Conservation (phyloP, 2,329 filamentous ascomycete genomes). For the Claviceps quebecensis region DNA sequence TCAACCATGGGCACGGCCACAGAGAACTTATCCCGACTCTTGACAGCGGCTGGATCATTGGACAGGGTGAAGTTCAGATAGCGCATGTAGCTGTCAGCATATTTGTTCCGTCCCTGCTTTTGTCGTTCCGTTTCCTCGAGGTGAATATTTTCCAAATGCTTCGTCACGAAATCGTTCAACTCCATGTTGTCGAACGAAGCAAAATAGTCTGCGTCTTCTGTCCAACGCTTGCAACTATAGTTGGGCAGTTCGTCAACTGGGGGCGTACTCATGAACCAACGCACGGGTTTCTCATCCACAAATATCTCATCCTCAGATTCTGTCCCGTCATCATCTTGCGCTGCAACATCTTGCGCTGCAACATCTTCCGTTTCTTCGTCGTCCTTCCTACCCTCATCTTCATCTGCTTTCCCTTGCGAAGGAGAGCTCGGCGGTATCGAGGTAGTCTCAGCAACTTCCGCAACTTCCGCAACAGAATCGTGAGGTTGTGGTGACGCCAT, state of each 20-base stretch:
- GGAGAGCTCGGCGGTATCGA: conserved; percentile 30
- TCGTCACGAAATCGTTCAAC: conserved; percentile 32
- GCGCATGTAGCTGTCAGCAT: conserved; percentile 32
- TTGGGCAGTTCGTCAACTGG: conserved; percentile 39
- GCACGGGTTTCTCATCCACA: conserved; percentile 32
- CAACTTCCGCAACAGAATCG: neutral
- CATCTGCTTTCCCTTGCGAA: conserved; percentile 19
- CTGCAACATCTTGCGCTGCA: neutral
- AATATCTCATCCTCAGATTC: conserved; percentile 41
- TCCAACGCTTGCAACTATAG: conserved; percentile 32
- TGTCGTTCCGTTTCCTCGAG: conserved; percentile 24
- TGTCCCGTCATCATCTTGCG: conserved; percentile 33
- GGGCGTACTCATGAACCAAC: conserved; percentile 39
- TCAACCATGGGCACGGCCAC: conserved; percentile 23
- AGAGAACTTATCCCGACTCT: conserved; percentile 40
- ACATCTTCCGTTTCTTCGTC: neutral
- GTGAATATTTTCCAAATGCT: conserved; percentile 29
- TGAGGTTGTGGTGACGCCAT: neutral
- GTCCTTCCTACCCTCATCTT: neutral
- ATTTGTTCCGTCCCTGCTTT: conserved; percentile 24
- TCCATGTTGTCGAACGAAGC: conserved; percentile 24
- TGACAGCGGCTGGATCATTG: conserved; percentile 37
- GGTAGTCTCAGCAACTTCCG: conserved; percentile 16
- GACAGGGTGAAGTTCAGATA: conserved; percentile 45
- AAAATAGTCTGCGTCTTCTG: conserved; percentile 31